phyloP scores from a whole-genome alignment of 2,329 filamentous ascomycete species.

The Verticillium tricorpus region DNA sequence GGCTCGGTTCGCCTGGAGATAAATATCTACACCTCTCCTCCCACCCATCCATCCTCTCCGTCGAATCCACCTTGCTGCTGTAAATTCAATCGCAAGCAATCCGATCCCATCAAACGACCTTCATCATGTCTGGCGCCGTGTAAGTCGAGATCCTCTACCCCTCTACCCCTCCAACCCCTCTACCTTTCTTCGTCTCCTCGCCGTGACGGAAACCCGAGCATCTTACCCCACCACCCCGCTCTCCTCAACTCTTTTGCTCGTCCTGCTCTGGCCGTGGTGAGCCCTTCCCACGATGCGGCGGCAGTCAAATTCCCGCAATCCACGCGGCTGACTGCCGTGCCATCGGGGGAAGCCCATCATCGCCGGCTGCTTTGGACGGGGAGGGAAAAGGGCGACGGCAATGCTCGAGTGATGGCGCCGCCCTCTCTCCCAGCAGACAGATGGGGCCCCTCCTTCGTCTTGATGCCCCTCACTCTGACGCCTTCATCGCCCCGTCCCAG shows the following conservation, averaged over 20 bases:
- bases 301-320: slow-evolving; percentile 25
- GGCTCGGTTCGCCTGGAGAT: slow-evolving; percentile 8
- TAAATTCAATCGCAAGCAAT: slow-evolving; percentile 5
- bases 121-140: slow-evolving; percentile 63
- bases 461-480: slow-evolving; percentile 24
- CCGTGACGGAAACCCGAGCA: neutral
- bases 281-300: slow-evolving; percentile 15
- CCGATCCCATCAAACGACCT: slow-evolving; percentile 8
- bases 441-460: neutral
- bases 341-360: neutral
- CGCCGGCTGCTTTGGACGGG: neutral
- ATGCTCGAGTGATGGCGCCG: neutral
- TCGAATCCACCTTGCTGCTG: slow-evolving; percentile 7
- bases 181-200: neutral
- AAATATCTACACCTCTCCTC: slow-evolving; percentile 14
- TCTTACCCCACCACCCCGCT: slow-evolving; percentile 37
- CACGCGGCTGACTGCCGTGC: neutral
- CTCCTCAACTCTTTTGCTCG: slow-evolving; percentile 19
- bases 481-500: slow-evolving; percentile 33
- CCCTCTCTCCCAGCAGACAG: neutral
- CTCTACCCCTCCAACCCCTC: slow-evolving; percentile 16
- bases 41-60: slow-evolving; percentile 3
- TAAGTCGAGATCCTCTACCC: slow-evolving; percentile 43
- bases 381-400: too few species aligned
- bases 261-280: slow-evolving; percentile 5